Base-by-base conservation (phyloP, 768 basidiomycete species). In the Hypholoma fasciculare region DNA sequence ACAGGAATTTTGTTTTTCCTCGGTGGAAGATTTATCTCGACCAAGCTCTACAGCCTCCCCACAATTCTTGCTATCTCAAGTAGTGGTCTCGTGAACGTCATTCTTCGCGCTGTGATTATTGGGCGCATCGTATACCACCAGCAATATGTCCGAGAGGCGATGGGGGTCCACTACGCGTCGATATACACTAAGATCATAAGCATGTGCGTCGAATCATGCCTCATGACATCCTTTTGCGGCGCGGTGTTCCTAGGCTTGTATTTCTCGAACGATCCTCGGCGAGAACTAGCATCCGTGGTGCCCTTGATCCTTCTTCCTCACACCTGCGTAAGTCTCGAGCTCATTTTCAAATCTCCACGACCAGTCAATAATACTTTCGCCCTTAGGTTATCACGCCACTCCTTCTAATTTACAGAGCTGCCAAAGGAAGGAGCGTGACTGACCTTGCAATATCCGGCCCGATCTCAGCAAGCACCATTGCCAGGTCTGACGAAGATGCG, bases 141-240 rank as follows among this genome's bases (percentile, higher is more conserved):
- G 20, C 40, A 44, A 14, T 47, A 51, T 17, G 27, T 52, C 23
- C 53, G 36, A 52, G 4, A 49, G 12, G 23, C 40, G 1, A 38
- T 56, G 38, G 61, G 61, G 9, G 17, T 17, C 17, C 42, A 30
- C 30, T 39, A 55, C 20, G 54, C 49, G 8, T 36, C 42, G 4
- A 14, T 61, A 40, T 61, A 61, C 49, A 58, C 52, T 3, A 55
- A 49, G 34, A 61, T 61, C 4, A 58, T 61, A 37, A 46, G 47
- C n/a, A 61, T 61, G 57, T 55, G 57, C 34, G 49, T 56, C 16
- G 61, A 61, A 44, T 55, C 61, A 2, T 58, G 57, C 39, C 49
- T 46, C 17, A 46, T 54, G 54, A 54, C 54, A n/a, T 54, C 54
- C 4, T 30, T 54, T 23, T 54, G 54, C 23, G 54, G 54, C 17